phyloP scores from a whole-genome alignment of 441 rosid genomes.

The Arabidopsis hybrid region DNA sequence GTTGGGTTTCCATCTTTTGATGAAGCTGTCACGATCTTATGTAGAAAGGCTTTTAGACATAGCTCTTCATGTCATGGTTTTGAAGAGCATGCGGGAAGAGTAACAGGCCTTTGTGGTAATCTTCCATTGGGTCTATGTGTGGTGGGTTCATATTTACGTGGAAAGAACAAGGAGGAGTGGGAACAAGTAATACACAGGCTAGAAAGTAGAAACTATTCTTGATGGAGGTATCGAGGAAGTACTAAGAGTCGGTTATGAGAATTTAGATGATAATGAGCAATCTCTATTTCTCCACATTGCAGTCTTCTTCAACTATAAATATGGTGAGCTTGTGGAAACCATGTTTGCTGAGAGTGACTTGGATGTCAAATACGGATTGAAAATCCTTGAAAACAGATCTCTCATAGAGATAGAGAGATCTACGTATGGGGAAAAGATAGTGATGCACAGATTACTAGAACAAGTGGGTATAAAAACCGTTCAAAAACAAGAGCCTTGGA shows the following conservation, averaged over 20 bases:
- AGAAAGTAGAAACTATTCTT: slow-evolving; percentile 39
- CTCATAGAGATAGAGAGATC: neutral
- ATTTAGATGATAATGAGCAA: slow-evolving; percentile 2
- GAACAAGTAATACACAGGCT: neutral
- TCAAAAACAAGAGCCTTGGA: slow-evolving; percentile 1
- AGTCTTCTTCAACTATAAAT: neutral
- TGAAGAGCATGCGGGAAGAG: neutral
- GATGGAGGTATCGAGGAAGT: neutral
- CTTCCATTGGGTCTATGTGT: neutral
- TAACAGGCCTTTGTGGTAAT: neutral
- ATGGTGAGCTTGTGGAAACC: neutral
- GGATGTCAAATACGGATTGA: neutral
- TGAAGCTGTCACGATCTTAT: neutral
- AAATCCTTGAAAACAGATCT: neutral
- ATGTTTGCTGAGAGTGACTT: neutral
- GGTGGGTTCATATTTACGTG: slow-evolving; percentile 38
- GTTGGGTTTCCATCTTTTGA: neutral
- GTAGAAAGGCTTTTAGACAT: neutral
- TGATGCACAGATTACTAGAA: slow-evolving; percentile 18
- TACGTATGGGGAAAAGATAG: fast-evolving
- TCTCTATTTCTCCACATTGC: slow-evolving; percentile 15
- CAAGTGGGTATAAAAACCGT: neutral
- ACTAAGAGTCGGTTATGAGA: neutral
- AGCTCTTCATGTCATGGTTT: neutral
- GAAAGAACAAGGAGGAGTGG: neutral